Evolutionary conservation across 306 rosid species (phyloP).

Genomic region (Bauhinia variegata): DNA sequence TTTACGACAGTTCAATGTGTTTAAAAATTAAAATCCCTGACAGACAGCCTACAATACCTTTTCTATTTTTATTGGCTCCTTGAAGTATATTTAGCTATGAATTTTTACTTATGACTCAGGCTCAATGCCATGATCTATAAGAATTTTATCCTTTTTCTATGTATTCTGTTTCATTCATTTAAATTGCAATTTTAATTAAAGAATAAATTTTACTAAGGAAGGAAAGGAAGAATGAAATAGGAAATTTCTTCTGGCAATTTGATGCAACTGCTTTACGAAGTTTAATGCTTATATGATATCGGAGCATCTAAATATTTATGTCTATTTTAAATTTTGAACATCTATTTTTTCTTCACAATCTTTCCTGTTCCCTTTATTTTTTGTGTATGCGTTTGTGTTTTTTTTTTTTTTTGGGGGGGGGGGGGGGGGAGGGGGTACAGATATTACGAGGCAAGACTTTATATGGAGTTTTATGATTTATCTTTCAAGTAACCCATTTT

Average conservation of each 20-base stretch:
- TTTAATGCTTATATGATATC: background rate
- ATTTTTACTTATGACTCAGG: constrained; percentile 9
- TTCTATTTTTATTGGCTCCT: background rate
- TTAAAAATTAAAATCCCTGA: constrained; percentile 11
- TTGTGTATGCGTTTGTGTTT: too few relatives aligned
- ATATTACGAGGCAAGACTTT: background rate
- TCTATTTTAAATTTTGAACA: background rate
- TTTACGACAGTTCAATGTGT: background rate
- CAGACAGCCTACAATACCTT: constrained; percentile 6
- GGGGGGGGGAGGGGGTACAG: background rate
- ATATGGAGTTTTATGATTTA: too few relatives aligned
- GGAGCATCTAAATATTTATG: constrained; percentile 1
- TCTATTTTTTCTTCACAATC: background rate
- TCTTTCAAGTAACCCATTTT: background rate
- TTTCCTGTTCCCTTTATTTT: too few relatives aligned
- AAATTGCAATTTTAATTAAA: too few relatives aligned
- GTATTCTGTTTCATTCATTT: background rate
- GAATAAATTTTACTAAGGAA: too few relatives aligned
- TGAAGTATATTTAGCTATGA: background rate
- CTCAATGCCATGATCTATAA: constrained; percentile 20
- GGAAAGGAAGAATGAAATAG: background rate
- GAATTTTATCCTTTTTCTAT: background rate
- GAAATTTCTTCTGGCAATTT: constrained; percentile 5
- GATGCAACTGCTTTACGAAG: background rate
- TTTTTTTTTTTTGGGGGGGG: background rate